Evolutionary conservation across 2,329 filamentous ascomycete species (phyloP), one percentile per base, ranked within the genome.

Genomic region (Paecilomyces dactylethromorphus): DNA sequence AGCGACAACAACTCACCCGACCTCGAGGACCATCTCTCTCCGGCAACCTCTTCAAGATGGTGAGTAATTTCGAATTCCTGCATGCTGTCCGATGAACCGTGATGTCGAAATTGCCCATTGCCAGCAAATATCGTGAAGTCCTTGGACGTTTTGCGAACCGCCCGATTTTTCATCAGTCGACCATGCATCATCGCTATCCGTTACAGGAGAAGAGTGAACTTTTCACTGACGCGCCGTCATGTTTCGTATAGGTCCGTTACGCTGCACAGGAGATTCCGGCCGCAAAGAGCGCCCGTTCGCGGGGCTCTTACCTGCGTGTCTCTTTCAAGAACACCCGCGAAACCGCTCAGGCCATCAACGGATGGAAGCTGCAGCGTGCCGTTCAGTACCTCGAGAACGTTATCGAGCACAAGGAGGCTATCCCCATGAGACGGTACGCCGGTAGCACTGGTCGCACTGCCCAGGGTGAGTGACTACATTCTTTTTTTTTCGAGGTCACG

Each of bases 301-400:
- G 94, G 82, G 94, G 95, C 82, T 92, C 92, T 79, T 99, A 97
- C 87, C 90, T 99, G 75, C 92, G 94, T 79, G 93, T 97, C 74
- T 96, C 91, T 73, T 99, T 97, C 91, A 99, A 99, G 89, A 99
- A 99, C 89, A 99, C 94, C 79, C 92, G 94, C 78, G 95, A 99
- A 86, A 97, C 93, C 70, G 94, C 95, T 68, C 94, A 97, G 86
- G 92, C 92, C 75, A 96, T 99, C 87, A 97, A 94, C 83, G 93
- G 93, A 82, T 96, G 92, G 92, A 97, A 97, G 86, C 80, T 97
- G 77, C 85, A 91, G 82, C 92, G 94, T 77, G 94, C 94, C 75
- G 83, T 97, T 71, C 87, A 88, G 78, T 99, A 96, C 88, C 91
- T 99, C 78, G 91, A 96, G 85, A 97, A 99, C 81, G 94, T 99